Conservation (phyloP, 1,284 basidiomycete genomes). For the Cryptococcus sp. region DNA sequence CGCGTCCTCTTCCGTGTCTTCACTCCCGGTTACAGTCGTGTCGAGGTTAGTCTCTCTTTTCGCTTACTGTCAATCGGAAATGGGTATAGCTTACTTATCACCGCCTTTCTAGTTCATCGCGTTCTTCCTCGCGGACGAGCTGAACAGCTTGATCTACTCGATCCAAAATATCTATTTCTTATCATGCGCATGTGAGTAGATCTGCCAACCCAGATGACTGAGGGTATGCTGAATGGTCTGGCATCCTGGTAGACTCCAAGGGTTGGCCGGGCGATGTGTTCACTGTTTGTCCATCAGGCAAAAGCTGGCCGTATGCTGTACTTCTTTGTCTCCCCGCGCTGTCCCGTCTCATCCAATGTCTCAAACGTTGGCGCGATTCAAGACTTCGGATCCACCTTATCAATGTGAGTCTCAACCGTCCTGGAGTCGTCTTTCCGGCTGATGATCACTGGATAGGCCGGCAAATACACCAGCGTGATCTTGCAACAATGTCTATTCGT, state of each 20-base stretch:
- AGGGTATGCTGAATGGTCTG: background rate
- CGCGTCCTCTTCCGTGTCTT: constrained; percentile 64
- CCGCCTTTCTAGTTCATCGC: constrained; percentile 29
- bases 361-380: constrained; percentile 82
- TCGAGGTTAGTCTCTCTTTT: constrained; percentile 63
- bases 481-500: constrained; percentile 67
- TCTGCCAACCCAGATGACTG: background rate
- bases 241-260: constrained; percentile 26
- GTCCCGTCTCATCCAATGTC: constrained; percentile 77
- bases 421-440: background rate
- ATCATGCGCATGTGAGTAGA: constrained; percentile 41
- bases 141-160: constrained; percentile 70
- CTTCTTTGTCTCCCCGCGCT: constrained; percentile 53
- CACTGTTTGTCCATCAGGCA: constrained; percentile 66
- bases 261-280: constrained; percentile 46
- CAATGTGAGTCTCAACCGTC: constrained; percentile 61
- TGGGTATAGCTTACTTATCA: background rate
- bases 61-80: background rate
- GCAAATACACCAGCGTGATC: constrained; percentile 74
- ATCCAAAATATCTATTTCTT: constrained; percentile 66
- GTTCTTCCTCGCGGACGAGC: constrained; percentile 67
- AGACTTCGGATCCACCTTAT: constrained; percentile 73
- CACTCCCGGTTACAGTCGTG: constrained; percentile 68
- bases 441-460: constrained; percentile 59
- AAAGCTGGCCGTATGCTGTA: constrained; percentile 60